These are phyloP conservation scores for Gracilaria vermiculophylla DNA, from an alignment of 23 red algal genomes.

Conservation along the genomic window DNA sequence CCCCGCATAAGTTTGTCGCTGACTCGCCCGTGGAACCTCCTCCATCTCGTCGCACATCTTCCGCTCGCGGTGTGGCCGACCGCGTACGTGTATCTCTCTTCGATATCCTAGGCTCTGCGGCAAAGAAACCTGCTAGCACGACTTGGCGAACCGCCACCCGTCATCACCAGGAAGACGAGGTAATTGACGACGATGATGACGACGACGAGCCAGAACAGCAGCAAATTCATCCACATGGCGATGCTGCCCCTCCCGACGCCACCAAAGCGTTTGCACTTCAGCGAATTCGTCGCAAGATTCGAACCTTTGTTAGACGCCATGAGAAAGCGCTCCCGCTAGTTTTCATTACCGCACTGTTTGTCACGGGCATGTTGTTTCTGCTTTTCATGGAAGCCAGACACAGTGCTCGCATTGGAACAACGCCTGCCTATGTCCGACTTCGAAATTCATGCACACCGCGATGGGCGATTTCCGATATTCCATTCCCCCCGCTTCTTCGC, in stretches of 20 bases:
- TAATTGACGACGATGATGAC: not conserved
- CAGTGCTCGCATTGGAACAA: not conserved
- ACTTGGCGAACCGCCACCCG: not conserved
- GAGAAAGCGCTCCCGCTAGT: not conserved
- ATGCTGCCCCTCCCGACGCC: not conserved
- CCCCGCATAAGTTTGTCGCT: slow-evolving; percentile 36
- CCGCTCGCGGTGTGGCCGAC: not conserved
- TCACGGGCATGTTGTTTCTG: slow-evolving; percentile 3
- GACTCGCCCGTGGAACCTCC: slow-evolving; percentile 13
- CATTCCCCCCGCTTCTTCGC: not conserved
- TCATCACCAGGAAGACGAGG: slow-evolving; percentile 1
- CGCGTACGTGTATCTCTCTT: slow-evolving; percentile 27
- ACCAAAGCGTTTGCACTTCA: not conserved
- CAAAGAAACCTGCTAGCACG: slow-evolving; percentile 25
- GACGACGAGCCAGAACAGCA: not conserved
- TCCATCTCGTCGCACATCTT: not conserved
- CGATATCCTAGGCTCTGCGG: slow-evolving; percentile 55
- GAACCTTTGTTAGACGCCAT: not conserved
- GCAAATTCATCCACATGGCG: not conserved
- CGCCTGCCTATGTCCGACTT: not conserved
- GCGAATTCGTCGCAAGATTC: not conserved
- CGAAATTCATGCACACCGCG: not conserved
- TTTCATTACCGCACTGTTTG: not conserved
- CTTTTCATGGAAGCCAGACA: slow-evolving; percentile 1
- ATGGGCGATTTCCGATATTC: not conserved